Percentiles rank a stretch among this genome's conserved stretches.
phyloP scores from a whole-genome alignment of 495 filamentous ascomycete genomes.

The Glonium stellatum region DNA sequence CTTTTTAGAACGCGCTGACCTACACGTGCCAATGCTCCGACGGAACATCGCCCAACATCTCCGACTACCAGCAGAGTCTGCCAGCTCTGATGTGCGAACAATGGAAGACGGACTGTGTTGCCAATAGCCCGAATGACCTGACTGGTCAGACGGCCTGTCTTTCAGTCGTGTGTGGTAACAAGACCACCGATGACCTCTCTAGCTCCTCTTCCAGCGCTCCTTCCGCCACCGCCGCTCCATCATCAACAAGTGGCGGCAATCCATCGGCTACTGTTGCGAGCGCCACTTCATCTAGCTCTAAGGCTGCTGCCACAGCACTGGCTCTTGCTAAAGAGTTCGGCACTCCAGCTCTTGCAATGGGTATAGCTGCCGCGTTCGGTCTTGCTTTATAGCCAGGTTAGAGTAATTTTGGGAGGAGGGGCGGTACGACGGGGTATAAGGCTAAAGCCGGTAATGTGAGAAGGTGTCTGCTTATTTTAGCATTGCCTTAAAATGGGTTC shows the following conservation, averaged over 20 bases:
- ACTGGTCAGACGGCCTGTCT: conserved; percentile 42
- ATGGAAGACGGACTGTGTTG: conserved; percentile 47
- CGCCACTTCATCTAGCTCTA: conserved; percentile 33
- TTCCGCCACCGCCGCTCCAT: conserved; percentile 11
- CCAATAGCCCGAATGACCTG: conserved; percentile 41
- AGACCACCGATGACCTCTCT: conserved; percentile 35
- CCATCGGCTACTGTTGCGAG: conserved; percentile 22
- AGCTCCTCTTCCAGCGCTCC: conserved; percentile 22
- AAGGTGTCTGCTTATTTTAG: neutral
- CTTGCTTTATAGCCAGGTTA: conserved; percentile 41
- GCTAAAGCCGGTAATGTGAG: neutral
- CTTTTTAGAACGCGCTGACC: conserved; percentile 41
- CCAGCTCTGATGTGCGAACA: conserved; percentile 52
- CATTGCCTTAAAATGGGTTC: neutral
- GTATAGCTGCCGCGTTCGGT: conserved; percentile 44
- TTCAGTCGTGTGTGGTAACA: conserved; percentile 43
- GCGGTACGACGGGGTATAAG: neutral
- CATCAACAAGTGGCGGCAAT: neutral
- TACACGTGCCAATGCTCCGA: conserved; percentile 51
- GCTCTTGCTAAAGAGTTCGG: conserved; percentile 44
- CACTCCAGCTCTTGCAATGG: conserved; percentile 44
- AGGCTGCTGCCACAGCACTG: conserved; percentile 37
- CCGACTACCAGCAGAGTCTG: conserved; percentile 47
- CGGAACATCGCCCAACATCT: conserved; percentile 46
- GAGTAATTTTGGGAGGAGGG: neutral